phyloP scores from a whole-genome alignment of 805 yeast species.

The Candida qinlingensis region DNA sequence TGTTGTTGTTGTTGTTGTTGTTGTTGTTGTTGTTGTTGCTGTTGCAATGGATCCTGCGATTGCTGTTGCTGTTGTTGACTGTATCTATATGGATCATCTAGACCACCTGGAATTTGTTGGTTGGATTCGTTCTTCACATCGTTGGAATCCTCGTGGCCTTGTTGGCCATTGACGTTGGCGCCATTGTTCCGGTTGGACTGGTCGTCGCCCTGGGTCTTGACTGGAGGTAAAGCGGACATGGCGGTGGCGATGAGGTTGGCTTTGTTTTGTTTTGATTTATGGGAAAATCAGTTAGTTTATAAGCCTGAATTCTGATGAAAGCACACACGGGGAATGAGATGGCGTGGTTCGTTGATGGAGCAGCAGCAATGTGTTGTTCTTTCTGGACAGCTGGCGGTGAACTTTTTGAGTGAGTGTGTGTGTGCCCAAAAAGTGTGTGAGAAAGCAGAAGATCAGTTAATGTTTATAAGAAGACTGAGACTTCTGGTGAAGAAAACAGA shows the following conservation, averaged over 20 bases:
- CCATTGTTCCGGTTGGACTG: not conserved
- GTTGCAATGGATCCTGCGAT: conserved; percentile 9
- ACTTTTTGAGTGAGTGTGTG: too few species aligned
- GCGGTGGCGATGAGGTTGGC: not conserved
- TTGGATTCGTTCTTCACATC: conserved; percentile 1
- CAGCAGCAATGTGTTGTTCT: too few species aligned
- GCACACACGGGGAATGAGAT: too few species aligned
- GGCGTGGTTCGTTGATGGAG: too few species aligned
- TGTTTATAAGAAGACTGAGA: not conserved
- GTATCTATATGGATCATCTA: conserved; percentile 12
- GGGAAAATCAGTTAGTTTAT: not conserved
- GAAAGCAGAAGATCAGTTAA: too few species aligned
- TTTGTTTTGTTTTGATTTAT: not conserved
- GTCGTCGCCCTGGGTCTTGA: not conserved
- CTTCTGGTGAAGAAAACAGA: not conserved
- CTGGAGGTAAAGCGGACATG: conserved; percentile 3
- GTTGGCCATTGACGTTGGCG: not conserved
- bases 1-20: conserved; percentile 6
- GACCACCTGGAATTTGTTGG: conserved; percentile 1
- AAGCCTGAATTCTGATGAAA: too few species aligned
- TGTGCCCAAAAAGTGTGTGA: too few species aligned
- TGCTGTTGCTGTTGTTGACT: conserved; percentile 13
- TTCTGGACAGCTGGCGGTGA: too few species aligned
- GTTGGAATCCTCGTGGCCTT: conserved; percentile 1
- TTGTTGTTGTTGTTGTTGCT: too few species aligned